A percentile compares a stretch with the other conserved stretches of the same genome.
phyloP scores from a whole-genome alignment of 495 filamentous ascomycete genomes.

The Schizothecium vesticola region DNA sequence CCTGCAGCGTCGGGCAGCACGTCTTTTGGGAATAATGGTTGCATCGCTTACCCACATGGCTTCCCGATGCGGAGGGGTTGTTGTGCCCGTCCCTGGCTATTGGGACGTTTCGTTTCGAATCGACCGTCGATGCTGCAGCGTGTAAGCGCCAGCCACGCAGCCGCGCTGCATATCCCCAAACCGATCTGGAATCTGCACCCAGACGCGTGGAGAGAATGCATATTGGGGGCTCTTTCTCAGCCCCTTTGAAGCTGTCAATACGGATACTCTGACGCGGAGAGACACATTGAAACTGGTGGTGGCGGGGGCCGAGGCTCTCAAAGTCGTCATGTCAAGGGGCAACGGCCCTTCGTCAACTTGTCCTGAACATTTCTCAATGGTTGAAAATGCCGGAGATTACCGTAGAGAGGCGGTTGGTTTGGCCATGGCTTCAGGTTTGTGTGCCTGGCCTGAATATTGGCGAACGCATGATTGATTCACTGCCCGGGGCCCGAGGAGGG shows the following conservation, averaged over 20 bases:
- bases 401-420: neutral
- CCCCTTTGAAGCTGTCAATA: neutral
- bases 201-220: neutral
- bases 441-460: neutral
- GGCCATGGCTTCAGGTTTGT: neutral
- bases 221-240: neutral
- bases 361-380: constrained; percentile 3
- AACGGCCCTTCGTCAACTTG: neutral
- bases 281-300: neutral
- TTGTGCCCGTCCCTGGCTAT: neutral
- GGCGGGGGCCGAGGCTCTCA: neutral
- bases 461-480: neutral
- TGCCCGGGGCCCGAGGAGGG: neutral
- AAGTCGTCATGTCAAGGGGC: neutral
- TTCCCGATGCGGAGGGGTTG: neutral
- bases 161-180: constrained; percentile 4
- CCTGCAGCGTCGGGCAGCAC: constrained; percentile 1
- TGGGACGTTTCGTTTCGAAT: constrained; percentile 1
- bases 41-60: neutral
- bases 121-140: neutral
- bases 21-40: neutral
- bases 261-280: neutral
- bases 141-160: constrained; percentile 10
- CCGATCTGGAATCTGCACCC: neutral
- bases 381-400: neutral